phyloP scores from a whole-genome alignment of 345 rosid species.

The Populus ilicifolia region DNA sequence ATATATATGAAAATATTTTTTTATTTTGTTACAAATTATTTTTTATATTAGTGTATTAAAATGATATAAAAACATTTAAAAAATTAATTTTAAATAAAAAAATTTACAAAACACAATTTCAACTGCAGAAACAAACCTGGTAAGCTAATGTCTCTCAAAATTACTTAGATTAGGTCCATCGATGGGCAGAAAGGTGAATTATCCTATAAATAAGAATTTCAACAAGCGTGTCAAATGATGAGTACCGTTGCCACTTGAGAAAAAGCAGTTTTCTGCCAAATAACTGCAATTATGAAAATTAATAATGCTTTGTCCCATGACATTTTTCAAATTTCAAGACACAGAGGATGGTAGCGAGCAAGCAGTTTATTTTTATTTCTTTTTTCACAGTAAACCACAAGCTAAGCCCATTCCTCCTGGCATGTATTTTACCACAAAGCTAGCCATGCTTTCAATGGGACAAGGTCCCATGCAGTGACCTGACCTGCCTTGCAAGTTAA shows the following conservation, averaged over 20 bases:
- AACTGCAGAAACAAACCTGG: too few relatives aligned
- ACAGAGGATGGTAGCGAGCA: neutral
- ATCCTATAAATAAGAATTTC: neutral
- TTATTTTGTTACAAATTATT: too few relatives aligned
- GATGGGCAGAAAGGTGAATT: neutral
- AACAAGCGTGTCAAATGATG: neutral
- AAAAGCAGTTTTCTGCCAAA: neutral
- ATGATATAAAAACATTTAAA: too few relatives aligned
- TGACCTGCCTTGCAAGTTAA: neutral
- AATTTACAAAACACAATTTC: too few relatives aligned
- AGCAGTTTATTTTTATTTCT: neutral
- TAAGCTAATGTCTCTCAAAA: too few relatives aligned
- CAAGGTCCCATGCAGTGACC: neutral
- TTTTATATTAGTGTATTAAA: too few relatives aligned
- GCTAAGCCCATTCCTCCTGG: neutral
- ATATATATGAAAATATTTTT: too few relatives aligned
- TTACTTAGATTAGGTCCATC: neutral
- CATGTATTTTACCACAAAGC: neutral
- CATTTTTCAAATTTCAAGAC: neutral
- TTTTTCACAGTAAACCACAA: neutral
- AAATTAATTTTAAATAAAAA: too few relatives aligned
- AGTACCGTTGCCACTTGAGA: neutral
- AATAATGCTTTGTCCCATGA: neutral
- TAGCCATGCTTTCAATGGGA: neutral
- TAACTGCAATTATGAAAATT: neutral